Conservation (phyloP, 176 grass and related monocot species). For the Poa annua region DNA sequence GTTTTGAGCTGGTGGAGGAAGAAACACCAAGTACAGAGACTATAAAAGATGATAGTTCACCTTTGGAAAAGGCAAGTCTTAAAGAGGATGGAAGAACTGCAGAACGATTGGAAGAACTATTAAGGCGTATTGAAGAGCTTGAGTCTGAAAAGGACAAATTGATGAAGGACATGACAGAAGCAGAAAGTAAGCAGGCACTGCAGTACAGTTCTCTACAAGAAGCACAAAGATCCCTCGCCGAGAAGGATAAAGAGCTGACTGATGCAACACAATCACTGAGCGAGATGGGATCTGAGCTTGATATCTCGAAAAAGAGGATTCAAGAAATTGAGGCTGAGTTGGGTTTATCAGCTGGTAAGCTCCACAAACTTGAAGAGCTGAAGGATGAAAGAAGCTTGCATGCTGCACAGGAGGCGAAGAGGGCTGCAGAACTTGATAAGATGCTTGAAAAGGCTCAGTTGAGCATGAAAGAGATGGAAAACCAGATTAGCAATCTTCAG, state of each 20-base stretch:
- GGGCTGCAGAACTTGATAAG: slow-evolving; percentile 69
- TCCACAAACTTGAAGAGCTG: slow-evolving; percentile 67
- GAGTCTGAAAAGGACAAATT: slow-evolving; percentile 66
- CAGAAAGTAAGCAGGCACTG: slow-evolving; percentile 69
- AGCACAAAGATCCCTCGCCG: slow-evolving; percentile 57
- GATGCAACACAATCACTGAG: slow-evolving; percentile 58
- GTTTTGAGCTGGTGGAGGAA: slow-evolving; percentile 67
- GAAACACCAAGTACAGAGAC: slow-evolving; percentile 18
- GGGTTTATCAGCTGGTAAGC: slow-evolving; percentile 53
- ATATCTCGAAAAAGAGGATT: slow-evolving; percentile 61
- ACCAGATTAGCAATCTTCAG: slow-evolving; percentile 61
- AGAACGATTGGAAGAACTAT: slow-evolving; percentile 56
- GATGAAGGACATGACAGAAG: slow-evolving; percentile 63
- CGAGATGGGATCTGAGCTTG: slow-evolving; percentile 55
- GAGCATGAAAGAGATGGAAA: slow-evolving; percentile 79
- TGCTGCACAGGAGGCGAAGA: slow-evolving; percentile 70
- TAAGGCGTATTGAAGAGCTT: slow-evolving; percentile 70
- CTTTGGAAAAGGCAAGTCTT: slow-evolving; percentile 12
- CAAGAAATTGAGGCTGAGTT: slow-evolving; percentile 62
- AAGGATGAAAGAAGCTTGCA: slow-evolving; percentile 64
- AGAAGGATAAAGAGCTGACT: slow-evolving; percentile 67
- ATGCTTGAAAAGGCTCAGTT: slow-evolving; percentile 61
- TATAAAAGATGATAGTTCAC: not conserved
- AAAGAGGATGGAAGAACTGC: slow-evolving; percentile 40
- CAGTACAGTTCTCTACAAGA: slow-evolving; percentile 68